Evolutionary conservation across 805 yeast species (phyloP).

Genomic region (Metschnikowia amazonensis): DNA sequence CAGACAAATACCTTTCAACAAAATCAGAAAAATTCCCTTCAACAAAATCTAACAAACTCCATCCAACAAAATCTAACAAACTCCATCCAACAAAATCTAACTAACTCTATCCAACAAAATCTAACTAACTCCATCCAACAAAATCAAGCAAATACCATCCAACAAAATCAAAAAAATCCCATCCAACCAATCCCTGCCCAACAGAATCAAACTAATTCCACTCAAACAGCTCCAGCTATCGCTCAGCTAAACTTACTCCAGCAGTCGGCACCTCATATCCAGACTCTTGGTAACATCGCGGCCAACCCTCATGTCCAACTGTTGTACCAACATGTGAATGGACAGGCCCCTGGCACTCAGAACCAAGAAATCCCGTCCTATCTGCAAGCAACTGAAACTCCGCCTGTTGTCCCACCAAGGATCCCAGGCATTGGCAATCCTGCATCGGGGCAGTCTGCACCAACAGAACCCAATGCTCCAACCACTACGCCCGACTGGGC

Average conservation of each 20-base stretch:
- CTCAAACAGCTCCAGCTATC: too few species aligned
- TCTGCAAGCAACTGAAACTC: slow-evolving; percentile 1
- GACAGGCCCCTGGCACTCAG: neutral
- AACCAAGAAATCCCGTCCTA: neutral
- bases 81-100: too few species aligned
- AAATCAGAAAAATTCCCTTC: too few species aligned
- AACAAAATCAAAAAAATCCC: too few species aligned
- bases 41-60: too few species aligned
- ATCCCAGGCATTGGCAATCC: neutral
- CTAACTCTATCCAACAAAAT: too few species aligned
- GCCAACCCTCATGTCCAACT: slow-evolving; percentile 4
- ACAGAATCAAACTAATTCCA: too few species aligned
- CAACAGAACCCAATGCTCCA: neutral
- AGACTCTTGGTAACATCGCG: neutral
- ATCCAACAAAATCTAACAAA: too few species aligned
- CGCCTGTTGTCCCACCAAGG: slow-evolving; percentile 4
- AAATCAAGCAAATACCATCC: too few species aligned
- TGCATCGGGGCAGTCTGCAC: neutral
- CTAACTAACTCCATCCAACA: too few species aligned
- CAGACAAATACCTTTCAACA: too few species aligned
- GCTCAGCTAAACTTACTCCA: neutral
- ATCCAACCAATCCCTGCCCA: too few species aligned
- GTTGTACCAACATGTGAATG: neutral
- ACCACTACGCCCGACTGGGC: neutral
- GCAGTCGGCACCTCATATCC: neutral